These are phyloP conservation scores for Nevesoporus exiguus DNA, from an alignment of 768 basidiomycete genomes.

Conservation along the genomic window DNA sequence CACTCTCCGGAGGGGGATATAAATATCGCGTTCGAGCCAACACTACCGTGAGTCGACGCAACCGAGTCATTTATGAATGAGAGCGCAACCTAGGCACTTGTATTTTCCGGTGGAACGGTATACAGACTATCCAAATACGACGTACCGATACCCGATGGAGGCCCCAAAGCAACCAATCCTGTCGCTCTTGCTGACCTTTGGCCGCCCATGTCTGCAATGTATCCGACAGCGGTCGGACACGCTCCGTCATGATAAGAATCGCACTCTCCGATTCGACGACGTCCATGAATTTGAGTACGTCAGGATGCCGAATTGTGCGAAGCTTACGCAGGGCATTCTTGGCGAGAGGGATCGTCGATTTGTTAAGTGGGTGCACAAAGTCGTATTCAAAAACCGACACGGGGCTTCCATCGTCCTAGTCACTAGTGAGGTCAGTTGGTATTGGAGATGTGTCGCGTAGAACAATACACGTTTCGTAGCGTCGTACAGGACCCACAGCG, in stretches of 20 bases:
- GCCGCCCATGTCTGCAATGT: conserved; percentile 61
- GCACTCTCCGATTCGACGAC: conserved; percentile 84
- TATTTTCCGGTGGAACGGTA: not conserved
- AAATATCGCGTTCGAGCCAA: conserved; percentile 75
- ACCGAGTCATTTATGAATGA: conserved; percentile 86
- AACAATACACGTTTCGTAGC: conserved; percentile 76
- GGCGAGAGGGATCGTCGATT: conserved; percentile 68
- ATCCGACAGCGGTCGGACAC: conserved; percentile 69
- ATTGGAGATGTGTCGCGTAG: conserved; percentile 2
- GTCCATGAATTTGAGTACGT: conserved; percentile 94
- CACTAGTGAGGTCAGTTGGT: conserved; percentile 15
- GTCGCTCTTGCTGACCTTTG: conserved; percentile 59
- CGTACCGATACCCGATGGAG: conserved; percentile 81
- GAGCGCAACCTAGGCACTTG: conserved; percentile 64
- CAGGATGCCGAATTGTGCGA: conserved; percentile 89
- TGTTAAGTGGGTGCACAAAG: conserved; percentile 55
- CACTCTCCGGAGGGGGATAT: conserved; percentile 94
- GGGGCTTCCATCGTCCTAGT: conserved; percentile 79
- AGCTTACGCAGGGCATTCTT: conserved; percentile 89
- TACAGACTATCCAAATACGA: conserved; percentile 6
- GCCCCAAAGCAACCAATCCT: conserved; percentile 94
- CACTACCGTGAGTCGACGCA: conserved; percentile 78
- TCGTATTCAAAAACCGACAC: conserved; percentile 96
- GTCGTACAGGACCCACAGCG: conserved; percentile 84
- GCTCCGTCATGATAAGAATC: conserved; percentile 93